Evolutionary conservation across 2,329 filamentous ascomycete genomes (phyloP).

Genomic region (Ceratocystiopsis minuta): DNA sequence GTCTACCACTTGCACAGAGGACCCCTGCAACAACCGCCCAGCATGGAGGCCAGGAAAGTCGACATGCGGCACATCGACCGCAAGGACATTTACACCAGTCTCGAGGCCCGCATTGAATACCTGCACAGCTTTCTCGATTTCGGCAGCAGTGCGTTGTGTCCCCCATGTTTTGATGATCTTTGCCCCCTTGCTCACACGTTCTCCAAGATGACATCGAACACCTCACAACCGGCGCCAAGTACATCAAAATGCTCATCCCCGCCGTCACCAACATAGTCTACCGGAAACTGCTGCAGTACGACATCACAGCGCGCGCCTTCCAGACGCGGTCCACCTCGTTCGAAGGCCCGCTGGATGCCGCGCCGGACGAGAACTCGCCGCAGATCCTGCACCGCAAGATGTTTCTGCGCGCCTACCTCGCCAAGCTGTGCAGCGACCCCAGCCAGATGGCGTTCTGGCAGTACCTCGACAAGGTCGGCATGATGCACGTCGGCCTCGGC

Average conservation of each 20-base stretch:
- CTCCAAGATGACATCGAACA: slow-evolving; percentile 50
- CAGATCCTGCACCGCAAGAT: slow-evolving; percentile 64
- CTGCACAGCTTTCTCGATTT: slow-evolving; percentile 64
- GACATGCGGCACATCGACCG: slow-evolving; percentile 43
- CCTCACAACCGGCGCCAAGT: slow-evolving; percentile 49
- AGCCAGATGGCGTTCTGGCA: slow-evolving; percentile 65
- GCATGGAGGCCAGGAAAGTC: slow-evolving; percentile 6
- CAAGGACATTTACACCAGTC: slow-evolving; percentile 50
- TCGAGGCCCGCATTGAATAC: slow-evolving; percentile 53
- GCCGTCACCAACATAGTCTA: slow-evolving; percentile 74
- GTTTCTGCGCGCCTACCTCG: slow-evolving; percentile 59
- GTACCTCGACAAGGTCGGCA: slow-evolving; percentile 68
- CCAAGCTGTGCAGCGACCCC: slow-evolving; percentile 56
- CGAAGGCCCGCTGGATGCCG: slow-evolving; percentile 47
- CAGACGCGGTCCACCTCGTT: slow-evolving; percentile 43
- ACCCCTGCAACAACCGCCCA: not conserved
- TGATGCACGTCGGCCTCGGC: slow-evolving; percentile 68
- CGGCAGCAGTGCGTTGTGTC: slow-evolving; percentile 36
- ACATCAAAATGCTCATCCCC: slow-evolving; percentile 67
- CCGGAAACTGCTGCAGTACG: slow-evolving; percentile 61
- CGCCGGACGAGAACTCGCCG: slow-evolving; percentile 48
- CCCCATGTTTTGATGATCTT: no score
- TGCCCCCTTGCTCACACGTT: no score
- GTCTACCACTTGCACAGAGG: no score
- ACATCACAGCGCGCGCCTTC: slow-evolving; percentile 67